These are phyloP conservation scores for Tolypocladium ophioglossoides DNA, from an alignment of 2,329 filamentous ascomycete genomes.

Conservation along the genomic window DNA sequence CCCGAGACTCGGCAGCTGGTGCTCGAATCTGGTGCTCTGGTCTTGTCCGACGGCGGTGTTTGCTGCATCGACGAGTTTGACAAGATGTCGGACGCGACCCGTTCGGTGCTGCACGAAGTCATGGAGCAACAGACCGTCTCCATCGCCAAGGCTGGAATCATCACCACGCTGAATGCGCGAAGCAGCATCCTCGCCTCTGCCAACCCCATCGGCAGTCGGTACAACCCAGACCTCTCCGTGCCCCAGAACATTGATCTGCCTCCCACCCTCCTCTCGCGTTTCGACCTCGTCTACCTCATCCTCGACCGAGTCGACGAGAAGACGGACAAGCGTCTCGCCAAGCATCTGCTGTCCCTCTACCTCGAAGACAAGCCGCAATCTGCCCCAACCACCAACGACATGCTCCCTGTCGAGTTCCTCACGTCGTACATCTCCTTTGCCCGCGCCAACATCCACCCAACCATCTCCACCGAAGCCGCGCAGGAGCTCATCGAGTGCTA, in stretches of 20 bases:
- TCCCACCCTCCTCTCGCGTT: conserved; percentile 87
- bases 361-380: conserved; percentile 89
- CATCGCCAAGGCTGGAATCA: conserved; percentile 86
- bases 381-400: conserved; percentile 61
- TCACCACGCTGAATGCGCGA: conserved; percentile 89
- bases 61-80: conserved; percentile 82
- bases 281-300: conserved; percentile 94
- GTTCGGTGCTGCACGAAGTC: conserved; percentile 76
- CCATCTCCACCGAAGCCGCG: conserved; percentile 70
- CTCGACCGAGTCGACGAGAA: conserved; percentile 89
- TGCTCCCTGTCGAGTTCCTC: conserved; percentile 87
- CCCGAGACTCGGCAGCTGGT: conserved; percentile 72
- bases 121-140: conserved; percentile 85
- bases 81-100: conserved; percentile 72
- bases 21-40: conserved; percentile 68
- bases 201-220: conserved; percentile 95
- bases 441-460: conserved; percentile 73
- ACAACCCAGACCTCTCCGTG: conserved; percentile 90
- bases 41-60: conserved; percentile 71
- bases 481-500: conserved; percentile 78
- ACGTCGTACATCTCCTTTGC: conserved; percentile 97
- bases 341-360: conserved; percentile 93
- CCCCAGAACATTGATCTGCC: conserved; percentile 97
- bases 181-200: conserved; percentile 94
- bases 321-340: conserved; percentile 76